These are phyloP conservation scores for Tetrapisispora fleetii DNA, from an alignment of 805 yeast genomes.

Conservation along the genomic window DNA sequence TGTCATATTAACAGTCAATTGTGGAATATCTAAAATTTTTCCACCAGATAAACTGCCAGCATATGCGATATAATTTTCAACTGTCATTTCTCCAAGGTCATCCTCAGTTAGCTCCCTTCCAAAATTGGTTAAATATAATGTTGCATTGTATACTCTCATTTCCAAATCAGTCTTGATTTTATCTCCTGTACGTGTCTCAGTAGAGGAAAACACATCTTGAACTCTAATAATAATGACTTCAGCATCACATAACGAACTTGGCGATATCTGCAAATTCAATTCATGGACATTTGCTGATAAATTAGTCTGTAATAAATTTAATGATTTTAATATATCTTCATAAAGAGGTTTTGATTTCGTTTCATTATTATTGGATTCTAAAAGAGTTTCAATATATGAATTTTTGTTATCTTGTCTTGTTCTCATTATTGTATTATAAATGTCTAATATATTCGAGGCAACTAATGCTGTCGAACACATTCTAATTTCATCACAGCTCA, in stretches of 20 bases:
- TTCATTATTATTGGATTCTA: slow-evolving; percentile 39
- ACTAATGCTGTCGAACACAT: slow-evolving; percentile 74
- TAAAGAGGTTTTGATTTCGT: slow-evolving; percentile 17
- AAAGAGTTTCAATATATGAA: slow-evolving; percentile 66
- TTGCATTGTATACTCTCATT: slow-evolving; percentile 51
- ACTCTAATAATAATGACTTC: slow-evolving; percentile 60
- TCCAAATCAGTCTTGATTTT: slow-evolving; percentile 45
- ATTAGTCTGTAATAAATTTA: slow-evolving; percentile 47
- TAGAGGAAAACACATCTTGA: slow-evolving; percentile 45
- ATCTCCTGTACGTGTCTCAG: slow-evolving; percentile 31
- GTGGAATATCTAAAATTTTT: slow-evolving; percentile 68
- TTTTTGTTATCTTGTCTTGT: slow-evolving; percentile 63
- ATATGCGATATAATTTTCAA: slow-evolving; percentile 45
- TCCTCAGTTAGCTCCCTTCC: slow-evolving; percentile 43
- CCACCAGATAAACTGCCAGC: slow-evolving; percentile 67
- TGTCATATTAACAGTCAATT: slow-evolving; percentile 63
- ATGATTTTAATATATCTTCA: slow-evolving; percentile 23
- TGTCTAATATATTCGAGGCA: slow-evolving; percentile 73
- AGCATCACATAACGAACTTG: slow-evolving; percentile 69
- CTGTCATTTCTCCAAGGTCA: slow-evolving; percentile 34
- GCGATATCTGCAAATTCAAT: slow-evolving; percentile 59
- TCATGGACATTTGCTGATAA: slow-evolving; percentile 52
- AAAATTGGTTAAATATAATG: slow-evolving; percentile 56
- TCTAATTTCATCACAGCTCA: slow-evolving; percentile 42
- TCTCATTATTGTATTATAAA: slow-evolving; percentile 57